Base-by-base conservation (phyloP, 441 rosid genomes). In the Capsella rubella region DNA sequence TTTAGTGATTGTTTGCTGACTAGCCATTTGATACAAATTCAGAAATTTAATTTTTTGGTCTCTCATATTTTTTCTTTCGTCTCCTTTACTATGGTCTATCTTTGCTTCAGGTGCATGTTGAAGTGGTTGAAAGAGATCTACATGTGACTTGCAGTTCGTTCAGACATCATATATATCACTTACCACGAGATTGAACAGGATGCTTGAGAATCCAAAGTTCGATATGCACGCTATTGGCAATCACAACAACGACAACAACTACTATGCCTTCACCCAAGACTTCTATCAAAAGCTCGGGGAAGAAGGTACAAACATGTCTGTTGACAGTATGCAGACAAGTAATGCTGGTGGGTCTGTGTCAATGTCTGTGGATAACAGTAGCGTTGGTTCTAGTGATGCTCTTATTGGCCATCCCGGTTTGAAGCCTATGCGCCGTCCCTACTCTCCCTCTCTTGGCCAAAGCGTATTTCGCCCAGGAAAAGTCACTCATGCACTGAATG, bases 261-360 rank as follows among this genome's bases (percentile, higher is more conserved):
- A 86, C 76, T 87, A 86, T 83, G 93, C 91, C 73, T 85, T 89
- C 64, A 85, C 98, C 1, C 96, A 91, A 80, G 93, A 86, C 61
- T 89, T 84, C 69, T 93, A 93, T 67, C 90, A 88, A 52, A 91
- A 91, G 74, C 94, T 93, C 49, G 91, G 85, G 39, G 71, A 78
- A 74, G 95, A 78, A 77, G 92, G 90, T 57, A 84, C 95, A 69
- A 93, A 90, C 83, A 93, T 91, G 98, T 93, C 97, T n/a, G 79
- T 82, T 5, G 97, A 91, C 72, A 93, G 98, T 83, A 66, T 89
- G 67, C 97, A 91, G 83, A 91, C 96, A 1, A 88, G 90, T 79
- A 86, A 84, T 51, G 96, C 83, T 5, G 97, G 96, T 35, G 98
- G 95, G 27, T 93, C 98, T 57, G 90, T 91, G 10, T 88, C 98